These are phyloP conservation scores for Albugo laibachii DNA, from an alignment of 352 stramenopile species.

Conservation along the genomic window DNA sequence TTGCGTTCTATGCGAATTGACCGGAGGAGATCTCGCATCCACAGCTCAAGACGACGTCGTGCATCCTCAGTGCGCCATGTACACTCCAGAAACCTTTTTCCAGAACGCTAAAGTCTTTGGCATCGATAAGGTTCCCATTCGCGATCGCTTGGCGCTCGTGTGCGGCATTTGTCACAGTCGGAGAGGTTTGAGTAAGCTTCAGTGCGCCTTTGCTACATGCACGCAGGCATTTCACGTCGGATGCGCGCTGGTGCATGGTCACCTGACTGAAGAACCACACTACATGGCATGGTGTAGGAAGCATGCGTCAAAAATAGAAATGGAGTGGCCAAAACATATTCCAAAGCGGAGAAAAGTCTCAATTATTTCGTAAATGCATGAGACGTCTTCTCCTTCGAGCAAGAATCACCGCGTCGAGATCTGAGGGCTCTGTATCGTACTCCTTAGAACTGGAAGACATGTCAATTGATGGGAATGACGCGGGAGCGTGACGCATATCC, in stretches of 20 bases:
- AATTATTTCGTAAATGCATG: too few relatives aligned
- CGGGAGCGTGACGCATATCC: too few relatives aligned
- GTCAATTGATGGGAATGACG: too few relatives aligned
- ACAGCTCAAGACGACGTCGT: conserved; percentile 36
- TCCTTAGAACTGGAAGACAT: too few relatives aligned
- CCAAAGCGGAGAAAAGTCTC: conserved; percentile 7
- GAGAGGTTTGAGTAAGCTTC: conserved; percentile 62
- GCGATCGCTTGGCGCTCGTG: conserved; percentile 21
- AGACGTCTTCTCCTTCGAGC: too few relatives aligned
- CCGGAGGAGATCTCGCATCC: conserved; percentile 52
- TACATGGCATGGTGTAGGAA: conserved; percentile 61
- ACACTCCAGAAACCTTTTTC: conserved; percentile 70
- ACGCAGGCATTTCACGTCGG: conserved; percentile 39
- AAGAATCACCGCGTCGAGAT: too few relatives aligned
- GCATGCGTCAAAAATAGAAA: conserved; percentile 44
- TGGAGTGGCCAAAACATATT: conserved; percentile 47
- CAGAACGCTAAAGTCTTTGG: conserved; percentile 42
- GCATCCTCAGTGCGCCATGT: conserved; percentile 65
- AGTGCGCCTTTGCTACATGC: conserved; percentile 50
- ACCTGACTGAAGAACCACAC: conserved; percentile 34
- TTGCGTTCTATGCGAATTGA: conserved; percentile 52
- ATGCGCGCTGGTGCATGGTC: conserved; percentile 50
- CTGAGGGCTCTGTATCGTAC: too few relatives aligned
- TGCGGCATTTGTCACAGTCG: conserved; percentile 40
- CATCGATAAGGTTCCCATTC: conserved; percentile 23